Evolutionary conservation across 2,329 filamentous ascomycete species (phyloP).

Genomic region (Epichloe sylvatica): DNA sequence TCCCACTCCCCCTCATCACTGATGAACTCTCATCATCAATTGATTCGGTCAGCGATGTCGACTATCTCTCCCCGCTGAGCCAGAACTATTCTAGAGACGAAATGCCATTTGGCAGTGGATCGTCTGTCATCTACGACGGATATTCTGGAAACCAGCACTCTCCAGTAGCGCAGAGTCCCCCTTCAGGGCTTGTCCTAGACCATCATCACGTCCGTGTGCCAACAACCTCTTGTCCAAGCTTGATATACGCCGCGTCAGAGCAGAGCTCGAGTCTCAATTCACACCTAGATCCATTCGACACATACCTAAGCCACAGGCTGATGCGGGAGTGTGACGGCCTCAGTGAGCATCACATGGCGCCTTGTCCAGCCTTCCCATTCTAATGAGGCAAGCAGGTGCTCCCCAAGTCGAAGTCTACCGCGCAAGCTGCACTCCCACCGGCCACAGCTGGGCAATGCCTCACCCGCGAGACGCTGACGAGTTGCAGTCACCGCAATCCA

Average conservation of each 20-base stretch:
- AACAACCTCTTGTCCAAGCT: slow-evolving; percentile 46
- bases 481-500: slow-evolving; percentile 28
- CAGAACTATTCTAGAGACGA: slow-evolving; percentile 45
- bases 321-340: slow-evolving; percentile 42
- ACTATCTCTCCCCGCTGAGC: slow-evolving; percentile 48
- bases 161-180: slow-evolving; percentile 40
- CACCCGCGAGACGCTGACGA: slow-evolving; percentile 28
- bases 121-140: slow-evolving; percentile 42
- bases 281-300: slow-evolving; percentile 44
- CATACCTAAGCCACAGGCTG: slow-evolving; percentile 37
- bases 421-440: slow-evolving; percentile 34
- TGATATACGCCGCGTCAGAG: slow-evolving; percentile 47
- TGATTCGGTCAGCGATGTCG: slow-evolving; percentile 47
- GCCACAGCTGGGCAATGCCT: slow-evolving; percentile 31
- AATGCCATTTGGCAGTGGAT: slow-evolving; percentile 40
- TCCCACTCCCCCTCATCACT: slow-evolving; percentile 31
- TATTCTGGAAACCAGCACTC: slow-evolving; percentile 37
- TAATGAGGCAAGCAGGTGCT: slow-evolving; percentile 30
- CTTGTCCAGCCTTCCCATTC: slow-evolving; percentile 22
- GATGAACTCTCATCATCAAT: slow-evolving; percentile 40
- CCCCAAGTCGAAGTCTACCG: slow-evolving; percentile 39
- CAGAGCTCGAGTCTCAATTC: slow-evolving; percentile 46
- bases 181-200: slow-evolving; percentile 41
- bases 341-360: slow-evolving; percentile 31
- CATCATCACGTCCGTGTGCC: slow-evolving; percentile 33